Conservation (phyloP, 2,329 filamentous ascomycete genomes). For the Exophiala lecanii-corni region DNA sequence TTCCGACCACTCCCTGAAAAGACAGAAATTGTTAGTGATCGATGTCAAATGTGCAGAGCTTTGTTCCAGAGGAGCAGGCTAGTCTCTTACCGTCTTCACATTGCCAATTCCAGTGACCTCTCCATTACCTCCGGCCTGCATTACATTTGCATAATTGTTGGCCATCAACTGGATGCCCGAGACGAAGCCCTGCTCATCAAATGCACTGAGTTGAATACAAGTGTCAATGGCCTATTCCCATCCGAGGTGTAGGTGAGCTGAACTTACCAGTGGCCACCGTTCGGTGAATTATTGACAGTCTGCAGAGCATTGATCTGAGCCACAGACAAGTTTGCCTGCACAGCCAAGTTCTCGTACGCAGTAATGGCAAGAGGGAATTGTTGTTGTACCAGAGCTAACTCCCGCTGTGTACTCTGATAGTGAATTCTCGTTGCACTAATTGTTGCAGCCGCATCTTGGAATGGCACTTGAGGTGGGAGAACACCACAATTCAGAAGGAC, state of each 20-base stretch:
- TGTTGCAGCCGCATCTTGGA: constrained; percentile 39
- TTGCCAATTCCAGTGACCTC: constrained; percentile 47
- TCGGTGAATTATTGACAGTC: constrained; percentile 54
- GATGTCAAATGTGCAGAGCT: too few species aligned
- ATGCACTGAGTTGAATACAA: constrained; percentile 47
- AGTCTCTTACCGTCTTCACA: constrained; percentile 40
- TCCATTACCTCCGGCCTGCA: constrained; percentile 40
- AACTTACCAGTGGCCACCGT: constrained; percentile 48
- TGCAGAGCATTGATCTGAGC: constrained; percentile 48
- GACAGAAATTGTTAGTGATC: too few species aligned
- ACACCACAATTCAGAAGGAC: constrained; percentile 55
- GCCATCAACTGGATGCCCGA: constrained; percentile 62
- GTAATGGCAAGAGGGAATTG: constrained; percentile 48
- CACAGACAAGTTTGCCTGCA: constrained; percentile 40
- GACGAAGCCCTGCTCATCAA: constrained; percentile 52
- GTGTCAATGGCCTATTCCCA: too few species aligned
- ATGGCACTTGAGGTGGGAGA: constrained; percentile 49
- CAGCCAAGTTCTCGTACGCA: constrained; percentile 49
- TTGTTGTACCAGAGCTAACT: constrained; percentile 47
- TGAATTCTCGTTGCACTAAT: constrained; percentile 49
- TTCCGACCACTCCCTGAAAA: constrained; percentile 45
- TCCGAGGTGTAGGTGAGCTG: too few species aligned
- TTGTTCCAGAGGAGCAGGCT: too few species aligned
- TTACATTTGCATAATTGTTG: constrained; percentile 77
- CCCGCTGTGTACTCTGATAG: constrained; percentile 52